Evolutionary conservation across 2,329 filamentous ascomycete species (phyloP).

Genomic region (Mycogone perniciosa): DNA sequence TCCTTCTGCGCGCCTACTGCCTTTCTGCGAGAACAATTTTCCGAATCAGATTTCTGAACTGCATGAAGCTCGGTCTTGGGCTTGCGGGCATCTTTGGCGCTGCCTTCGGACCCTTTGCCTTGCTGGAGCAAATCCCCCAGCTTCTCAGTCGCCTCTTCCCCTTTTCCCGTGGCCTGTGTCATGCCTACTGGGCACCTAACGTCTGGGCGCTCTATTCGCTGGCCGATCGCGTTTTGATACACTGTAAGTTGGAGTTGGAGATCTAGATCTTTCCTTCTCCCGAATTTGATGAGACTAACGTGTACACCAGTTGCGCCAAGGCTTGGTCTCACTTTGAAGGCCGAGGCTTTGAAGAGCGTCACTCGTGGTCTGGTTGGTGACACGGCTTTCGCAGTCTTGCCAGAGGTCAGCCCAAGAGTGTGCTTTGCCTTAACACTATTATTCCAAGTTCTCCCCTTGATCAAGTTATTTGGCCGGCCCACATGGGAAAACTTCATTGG

Average conservation of each 20-base stretch:
- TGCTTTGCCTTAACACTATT: slow-evolving; percentile 80
- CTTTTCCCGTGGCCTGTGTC: slow-evolving; percentile 87
- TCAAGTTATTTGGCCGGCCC: slow-evolving; percentile 74
- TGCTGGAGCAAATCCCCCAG: slow-evolving; percentile 77
- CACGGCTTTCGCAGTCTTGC: slow-evolving; percentile 87
- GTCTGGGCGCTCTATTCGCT: slow-evolving; percentile 97
- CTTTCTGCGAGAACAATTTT: slow-evolving; percentile 72
- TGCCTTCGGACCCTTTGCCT: slow-evolving; percentile 86
- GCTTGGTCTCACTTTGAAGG: slow-evolving; percentile 66
- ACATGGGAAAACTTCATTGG: slow-evolving; percentile 88
- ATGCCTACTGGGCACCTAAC: slow-evolving; percentile 98
- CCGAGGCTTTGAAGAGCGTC: slow-evolving; percentile 74
- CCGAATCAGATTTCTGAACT: slow-evolving; percentile 69
- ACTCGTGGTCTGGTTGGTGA: slow-evolving; percentile 91
- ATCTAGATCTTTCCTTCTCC: too few species aligned
- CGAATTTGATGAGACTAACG: slow-evolving; percentile 10
- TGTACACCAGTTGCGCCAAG: slow-evolving; percentile 64
- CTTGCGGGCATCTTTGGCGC: slow-evolving; percentile 64
- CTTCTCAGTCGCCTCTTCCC: slow-evolving; percentile 81
- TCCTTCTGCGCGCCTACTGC: slow-evolving; percentile 83
- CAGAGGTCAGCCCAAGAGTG: slow-evolving; percentile 70
- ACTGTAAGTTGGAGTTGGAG: slow-evolving; percentile 45
- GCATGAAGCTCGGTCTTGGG: slow-evolving; percentile 71
- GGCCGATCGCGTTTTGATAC: slow-evolving; percentile 73
- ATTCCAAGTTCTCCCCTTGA: slow-evolving; percentile 72